phyloP scores from a whole-genome alignment of 75 land plant species.

The Gnetum montanum region DNA sequence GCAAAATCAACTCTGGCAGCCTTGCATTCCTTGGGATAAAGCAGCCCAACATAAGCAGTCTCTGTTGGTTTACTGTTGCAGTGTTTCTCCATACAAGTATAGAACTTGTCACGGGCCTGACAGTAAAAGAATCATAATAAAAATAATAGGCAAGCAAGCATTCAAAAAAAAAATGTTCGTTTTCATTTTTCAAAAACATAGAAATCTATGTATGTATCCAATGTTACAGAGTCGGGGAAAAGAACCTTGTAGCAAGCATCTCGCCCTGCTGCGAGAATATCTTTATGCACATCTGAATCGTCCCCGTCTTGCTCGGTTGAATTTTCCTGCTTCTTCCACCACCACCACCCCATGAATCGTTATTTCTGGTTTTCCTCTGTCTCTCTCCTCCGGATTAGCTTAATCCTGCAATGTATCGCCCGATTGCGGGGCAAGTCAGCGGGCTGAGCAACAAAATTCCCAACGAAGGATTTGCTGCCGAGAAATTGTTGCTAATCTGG shows the following conservation, averaged over 20 bases:
- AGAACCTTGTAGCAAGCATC: slow-evolving; percentile 71
- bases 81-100: slow-evolving; percentile 67
- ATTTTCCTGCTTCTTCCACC: background rate
- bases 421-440: too few relatives aligned
- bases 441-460: too few relatives aligned
- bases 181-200: background rate
- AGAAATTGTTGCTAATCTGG: too few relatives aligned
- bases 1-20: slow-evolving; percentile 39
- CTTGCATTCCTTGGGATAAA: slow-evolving; percentile 75
- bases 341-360: background rate
- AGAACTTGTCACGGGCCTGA: slow-evolving; percentile 82
- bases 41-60: slow-evolving; percentile 71
- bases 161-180: too few relatives aligned
- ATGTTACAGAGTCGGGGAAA: background rate
- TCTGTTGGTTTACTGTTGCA: slow-evolving; percentile 68
- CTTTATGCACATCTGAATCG: slow-evolving; percentile 24
- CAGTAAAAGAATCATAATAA: background rate
- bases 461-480: too few relatives aligned
- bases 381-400: too few relatives aligned
- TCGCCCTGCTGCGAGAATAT: slow-evolving; percentile 64
- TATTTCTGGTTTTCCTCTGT: background rate
- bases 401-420: too few relatives aligned
- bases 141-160: slow-evolving; percentile 1
- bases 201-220: background rate
- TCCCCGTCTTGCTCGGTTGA: slow-evolving; percentile 1